Evolutionary conservation across 2,329 filamentous ascomycete species (phyloP), one percentile per base, ranked within the genome.

Genomic region (Parastagonospora avenae): DNA sequence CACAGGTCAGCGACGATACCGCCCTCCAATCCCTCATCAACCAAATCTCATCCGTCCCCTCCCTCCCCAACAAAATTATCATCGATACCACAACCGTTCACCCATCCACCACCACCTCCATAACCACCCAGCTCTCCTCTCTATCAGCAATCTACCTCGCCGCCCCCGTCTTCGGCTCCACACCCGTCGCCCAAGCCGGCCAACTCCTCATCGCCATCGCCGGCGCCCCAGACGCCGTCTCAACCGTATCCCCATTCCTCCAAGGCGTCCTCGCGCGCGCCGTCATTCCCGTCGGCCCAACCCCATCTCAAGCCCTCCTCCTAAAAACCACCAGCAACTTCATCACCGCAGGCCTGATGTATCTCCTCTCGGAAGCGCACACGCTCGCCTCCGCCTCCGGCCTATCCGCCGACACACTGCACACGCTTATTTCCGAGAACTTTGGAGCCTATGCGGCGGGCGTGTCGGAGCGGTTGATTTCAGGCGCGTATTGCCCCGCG

Each of bases 81-180:
- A 68, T 79, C 14, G 80, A 83, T 50, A 80, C 79, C 0, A 81
- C 80, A 0, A 82, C 80, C 0, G 75, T 82, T 1, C 78, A 81
- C 46, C 79, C 80, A 0, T 63, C 73, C 6, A 78, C 78, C 0
- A 76, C 78, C 0, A 54, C 62, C 1, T 51, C 54, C 5, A 64
- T 71, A 0, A 51, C 72, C 1, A 41, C 48, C 0, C 63, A 61
- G 0, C 57, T 82, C 0, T 42, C 48, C 0, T 2, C 57, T 51
- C 4, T 57, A 50, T 9, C 68, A 0, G 76, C 70, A 2, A 46
- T 51, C 2, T 80, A 80, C 41, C 62, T 82, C 27, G 74, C 79
- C 0, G 63, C 64, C 0, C 80, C 80, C 0, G 80, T 82, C 0
- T 83, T 82, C 49, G 80, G 80, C 6, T 78, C 79, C 3, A 80